These are phyloP conservation scores for Aspergillus flavus DNA, from an alignment of 2,329 filamentous ascomycete genomes.

Conservation along the genomic window DNA sequence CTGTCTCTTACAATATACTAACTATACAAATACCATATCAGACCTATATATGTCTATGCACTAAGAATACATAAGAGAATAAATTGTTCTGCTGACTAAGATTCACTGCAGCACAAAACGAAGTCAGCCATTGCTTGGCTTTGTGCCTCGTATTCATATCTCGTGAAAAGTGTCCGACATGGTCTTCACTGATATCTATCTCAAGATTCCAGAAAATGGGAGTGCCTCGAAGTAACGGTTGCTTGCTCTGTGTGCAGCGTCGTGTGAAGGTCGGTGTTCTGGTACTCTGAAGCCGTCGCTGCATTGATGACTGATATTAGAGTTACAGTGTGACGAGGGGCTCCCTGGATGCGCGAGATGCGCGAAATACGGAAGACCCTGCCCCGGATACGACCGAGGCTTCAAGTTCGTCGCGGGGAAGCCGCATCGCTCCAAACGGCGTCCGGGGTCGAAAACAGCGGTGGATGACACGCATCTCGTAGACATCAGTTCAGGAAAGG, in stretches of 20 bases:
- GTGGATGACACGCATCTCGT: not conserved
- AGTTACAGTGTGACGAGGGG: constrained; percentile 37
- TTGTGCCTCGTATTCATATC: constrained; percentile 1
- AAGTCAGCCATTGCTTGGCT: not conserved
- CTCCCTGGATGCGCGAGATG: constrained; percentile 35
- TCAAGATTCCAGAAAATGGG: constrained; percentile 17
- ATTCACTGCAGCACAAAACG: not conserved
- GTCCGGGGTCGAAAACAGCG: constrained; percentile 1
- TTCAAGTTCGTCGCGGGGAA: constrained; percentile 40
- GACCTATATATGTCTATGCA: not conserved
- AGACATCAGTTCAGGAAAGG: not conserved
- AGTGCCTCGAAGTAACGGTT: constrained; percentile 30
- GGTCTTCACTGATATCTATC: not conserved
- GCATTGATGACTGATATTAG: constrained; percentile 3
- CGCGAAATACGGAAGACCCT: constrained; percentile 35
- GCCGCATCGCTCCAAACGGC: constrained; percentile 27
- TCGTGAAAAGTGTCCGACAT: not conserved
- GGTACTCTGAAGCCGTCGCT: not conserved
- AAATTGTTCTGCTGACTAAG: not conserved
- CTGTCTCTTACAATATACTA: no score
- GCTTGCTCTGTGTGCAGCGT: constrained; percentile 30
- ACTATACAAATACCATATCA: no score
- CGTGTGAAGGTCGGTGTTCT: constrained; percentile 28
- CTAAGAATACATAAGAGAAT: not conserved
- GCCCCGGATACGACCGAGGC: constrained; percentile 36